A percentile compares a stretch with the other conserved stretches of the same genome.
Evolutionary conservation across 2,329 filamentous ascomycete genomes (phyloP).

Genomic region (Pseudogymnoascus sp.): DNA sequence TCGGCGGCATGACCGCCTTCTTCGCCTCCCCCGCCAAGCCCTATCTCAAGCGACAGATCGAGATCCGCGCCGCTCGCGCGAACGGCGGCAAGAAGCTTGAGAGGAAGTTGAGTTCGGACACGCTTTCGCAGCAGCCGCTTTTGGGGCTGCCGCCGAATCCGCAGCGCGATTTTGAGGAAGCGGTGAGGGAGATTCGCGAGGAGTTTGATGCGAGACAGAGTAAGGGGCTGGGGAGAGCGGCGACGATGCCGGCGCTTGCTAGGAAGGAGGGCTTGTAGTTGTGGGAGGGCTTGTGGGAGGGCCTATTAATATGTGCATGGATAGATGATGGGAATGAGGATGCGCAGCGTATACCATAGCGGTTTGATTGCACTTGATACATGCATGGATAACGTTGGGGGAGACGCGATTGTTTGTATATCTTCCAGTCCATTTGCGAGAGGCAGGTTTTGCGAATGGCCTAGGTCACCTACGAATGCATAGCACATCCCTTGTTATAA

Average conservation of each 20-base stretch:
- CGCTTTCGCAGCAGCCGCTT: conserved; percentile 48
- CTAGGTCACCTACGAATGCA: neutral
- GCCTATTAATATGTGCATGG: neutral
- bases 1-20: conserved; percentile 57
- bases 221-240: conserved; percentile 14
- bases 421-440: neutral
- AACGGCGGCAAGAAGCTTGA: conserved; percentile 28
- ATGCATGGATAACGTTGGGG: neutral
- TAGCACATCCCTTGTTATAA: neutral
- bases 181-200: conserved; percentile 44
- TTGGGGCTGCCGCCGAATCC: conserved; percentile 76
- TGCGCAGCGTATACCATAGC: neutral
- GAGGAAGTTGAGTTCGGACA: conserved; percentile 51
- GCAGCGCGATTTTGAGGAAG: conserved; percentile 60
- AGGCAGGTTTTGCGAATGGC: neutral
- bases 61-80: conserved; percentile 42
- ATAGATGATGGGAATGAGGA: neutral
- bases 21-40: conserved; percentile 73
- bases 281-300: neutral
- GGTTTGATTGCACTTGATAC: neutral
- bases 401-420: neutral
- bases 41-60: conserved; percentile 50
- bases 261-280: conserved; percentile 9
- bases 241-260: conserved; percentile 13
- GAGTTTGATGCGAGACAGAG: conserved; percentile 34